Percentiles rank a stretch among this genome's conserved stretches.
Conservation (phyloP, 306 rosid species). For the barrel medic (Medicago truncatula) region MtrunA17r5.0-ANR NC_053044.1:45963501-45964000, state of each 20-base stretch:
- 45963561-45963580: constrained; percentile 90
- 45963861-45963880: constrained; percentile 32
- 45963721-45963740: constrained; percentile 92
- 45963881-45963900: constrained; percentile 43
- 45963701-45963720: constrained; percentile 68
- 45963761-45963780: constrained; percentile 92
- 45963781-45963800: constrained; percentile 82
- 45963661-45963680: constrained; percentile 60
- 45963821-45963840: constrained; percentile 58
- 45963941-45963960: constrained; percentile 43
- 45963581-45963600: constrained; percentile 89
- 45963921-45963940: constrained; percentile 43
- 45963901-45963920: constrained; percentile 29
- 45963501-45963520: constrained; percentile 91
- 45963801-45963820: constrained; percentile 93
- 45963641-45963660: constrained; percentile 56
- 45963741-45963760: constrained; percentile 82
- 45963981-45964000: constrained; percentile 28
- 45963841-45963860: constrained; percentile 42
- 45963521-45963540: constrained; percentile 83
- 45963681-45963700: constrained; percentile 80
- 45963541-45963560: constrained; percentile 88
- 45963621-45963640: constrained; percentile 60
- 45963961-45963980: constrained; percentile 27
- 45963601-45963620: constrained; percentile 92